Conservation (phyloP, 345 rosid species). For the Citrus sinensis region DVS_A1.0 CM039167.1:1557501-1558000, state of each 20-base stretch:
- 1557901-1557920: fast-evolving
- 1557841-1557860: not conserved
- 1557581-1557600: not conserved
- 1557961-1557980: not conserved
- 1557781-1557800: not conserved
- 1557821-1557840: not conserved
- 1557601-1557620: not conserved
- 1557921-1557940: no score
- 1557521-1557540: not conserved
- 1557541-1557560: not conserved
- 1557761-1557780: not conserved
- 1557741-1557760: not conserved
- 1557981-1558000: not conserved
- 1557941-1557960: no score
- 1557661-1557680: not conserved
- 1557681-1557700: not conserved
- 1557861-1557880: not conserved
- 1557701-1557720: not conserved
- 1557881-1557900: not conserved
- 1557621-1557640: not conserved
- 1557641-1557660: not conserved
- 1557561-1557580: not conserved
- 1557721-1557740: not conserved
- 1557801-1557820: slow-evolving; percentile 11
- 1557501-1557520: not conserved